phyloP scores from a whole-genome alignment of 306 rosid species.

The Corylus heterophylla region DNA sequence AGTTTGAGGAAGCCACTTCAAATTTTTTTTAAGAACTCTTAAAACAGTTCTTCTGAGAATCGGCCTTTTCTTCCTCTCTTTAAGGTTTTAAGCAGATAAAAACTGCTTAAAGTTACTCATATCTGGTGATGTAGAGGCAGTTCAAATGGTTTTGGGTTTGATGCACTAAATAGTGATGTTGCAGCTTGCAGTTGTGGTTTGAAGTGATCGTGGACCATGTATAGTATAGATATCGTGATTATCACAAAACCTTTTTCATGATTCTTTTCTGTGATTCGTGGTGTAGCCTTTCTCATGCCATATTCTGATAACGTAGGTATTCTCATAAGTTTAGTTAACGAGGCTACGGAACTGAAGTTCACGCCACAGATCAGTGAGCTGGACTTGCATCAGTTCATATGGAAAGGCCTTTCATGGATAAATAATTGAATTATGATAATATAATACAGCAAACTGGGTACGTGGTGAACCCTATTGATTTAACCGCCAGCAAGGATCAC shows the following conservation, averaged over 20 bases:
- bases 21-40: too few species aligned
- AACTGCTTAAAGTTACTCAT: not conserved
- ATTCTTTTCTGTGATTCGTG: not conserved
- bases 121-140: not conserved
- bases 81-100: not conserved
- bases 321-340: not conserved
- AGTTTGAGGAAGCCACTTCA: not conserved
- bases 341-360: not conserved
- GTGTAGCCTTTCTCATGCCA: not conserved
- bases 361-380: not conserved
- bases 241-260: not conserved
- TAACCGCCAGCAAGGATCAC: not conserved
- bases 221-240: not conserved
- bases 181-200: slow-evolving; percentile 1
- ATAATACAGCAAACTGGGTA: not conserved
- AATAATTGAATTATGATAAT: not conserved
- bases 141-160: not conserved
- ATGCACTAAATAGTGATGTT: not conserved
- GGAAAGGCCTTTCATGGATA: not conserved
- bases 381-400: not conserved
- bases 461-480: not conserved
- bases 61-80: not conserved
- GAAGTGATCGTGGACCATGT: not conserved
- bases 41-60: not conserved
- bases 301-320: not conserved